phyloP scores from a whole-genome alignment of 2,329 filamentous ascomycete genomes.

The Cryphonectria japonica region DNA sequence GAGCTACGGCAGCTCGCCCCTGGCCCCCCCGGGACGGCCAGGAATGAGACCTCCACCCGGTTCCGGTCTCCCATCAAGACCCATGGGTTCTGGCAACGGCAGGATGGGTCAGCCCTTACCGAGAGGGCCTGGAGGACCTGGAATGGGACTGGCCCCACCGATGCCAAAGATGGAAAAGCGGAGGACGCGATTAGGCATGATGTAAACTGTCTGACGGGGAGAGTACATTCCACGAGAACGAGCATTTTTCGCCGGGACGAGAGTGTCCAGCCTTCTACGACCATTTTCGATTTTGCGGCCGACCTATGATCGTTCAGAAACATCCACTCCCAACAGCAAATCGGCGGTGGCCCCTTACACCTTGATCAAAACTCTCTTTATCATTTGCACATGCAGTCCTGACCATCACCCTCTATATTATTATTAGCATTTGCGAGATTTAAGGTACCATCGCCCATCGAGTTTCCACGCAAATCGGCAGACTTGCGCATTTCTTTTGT shows the following conservation, averaged over 20 bases:
- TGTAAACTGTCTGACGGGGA: slow-evolving; percentile 39
- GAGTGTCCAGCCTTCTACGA: neutral
- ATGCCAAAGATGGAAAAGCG: slow-evolving; percentile 63
- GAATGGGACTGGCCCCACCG: slow-evolving; percentile 37
- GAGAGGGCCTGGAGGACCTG: slow-evolving; percentile 44
- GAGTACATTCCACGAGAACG: neutral
- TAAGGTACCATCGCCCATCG: neutral
- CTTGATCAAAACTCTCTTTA: neutral
- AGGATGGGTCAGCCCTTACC: slow-evolving; percentile 32
- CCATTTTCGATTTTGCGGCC: neutral
- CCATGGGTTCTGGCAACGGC: slow-evolving; percentile 24
- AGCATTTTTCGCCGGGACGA: neutral
- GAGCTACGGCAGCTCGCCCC: slow-evolving; percentile 27
- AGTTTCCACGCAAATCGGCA: neutral
- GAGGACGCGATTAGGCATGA: slow-evolving; percentile 64
- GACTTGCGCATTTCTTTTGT: neutral
- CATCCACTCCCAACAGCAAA: neutral
- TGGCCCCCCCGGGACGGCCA: slow-evolving; percentile 28
- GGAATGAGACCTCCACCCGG: slow-evolving; percentile 28
- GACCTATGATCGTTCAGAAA: neutral
- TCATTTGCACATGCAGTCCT: neutral
- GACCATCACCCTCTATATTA: neutral
- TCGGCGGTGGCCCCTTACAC: neutral
- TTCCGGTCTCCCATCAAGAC: slow-evolving; percentile 25
- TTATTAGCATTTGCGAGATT: neutral